Evolutionary conservation across 345 rosid species (phyloP), one percentile per base, ranked within the genome.

Genomic region (Sisymbrium altissimum): DNA sequence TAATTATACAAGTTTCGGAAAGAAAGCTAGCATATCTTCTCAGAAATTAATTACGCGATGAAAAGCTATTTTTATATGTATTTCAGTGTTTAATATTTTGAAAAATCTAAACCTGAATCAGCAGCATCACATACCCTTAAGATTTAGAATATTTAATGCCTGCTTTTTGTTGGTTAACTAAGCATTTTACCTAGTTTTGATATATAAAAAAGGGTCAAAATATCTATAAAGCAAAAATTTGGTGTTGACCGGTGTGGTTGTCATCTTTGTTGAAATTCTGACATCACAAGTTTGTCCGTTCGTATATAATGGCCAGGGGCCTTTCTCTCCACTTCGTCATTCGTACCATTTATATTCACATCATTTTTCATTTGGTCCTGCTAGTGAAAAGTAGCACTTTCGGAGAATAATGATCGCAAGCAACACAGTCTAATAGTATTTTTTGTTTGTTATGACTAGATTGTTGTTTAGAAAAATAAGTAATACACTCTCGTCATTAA

Each of bases 61-160:
- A 23, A 50, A n/a, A 43, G 48, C 48, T 6, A 33, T 33, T 17
- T 8, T 13, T 17, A 7, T 41, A 14, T 15, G 25, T 14, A 14
- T 15, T 57, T 10, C n/a, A 9, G 44, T 33, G 6, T 2, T 17
- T 58, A 17, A 57, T 32, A 15, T 33, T 9, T 10, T 12, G 0
- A 38, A 36, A 36, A 38, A 17, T 39, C 19, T 27, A 27, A 27
- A 46, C 53, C 18, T 3, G 3, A 18, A 46, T 18, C 25, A 18
- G 76, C 76, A 72, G 69, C 76, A 62, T 72, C 62, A 50, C 75
- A 61, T 71, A 71, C 62, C 61, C 52, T 25, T 71, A 5, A 0
- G 30, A 44, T 32, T 41, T 68, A 11, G 49, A 44, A 49, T 15
- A 36, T 3, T 7, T 48, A 21, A 23, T 41, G 25, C n/a, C 14